Evolutionary conservation across 306 rosid species (phyloP).

Genomic region (Albizia julibrissin): DNA sequence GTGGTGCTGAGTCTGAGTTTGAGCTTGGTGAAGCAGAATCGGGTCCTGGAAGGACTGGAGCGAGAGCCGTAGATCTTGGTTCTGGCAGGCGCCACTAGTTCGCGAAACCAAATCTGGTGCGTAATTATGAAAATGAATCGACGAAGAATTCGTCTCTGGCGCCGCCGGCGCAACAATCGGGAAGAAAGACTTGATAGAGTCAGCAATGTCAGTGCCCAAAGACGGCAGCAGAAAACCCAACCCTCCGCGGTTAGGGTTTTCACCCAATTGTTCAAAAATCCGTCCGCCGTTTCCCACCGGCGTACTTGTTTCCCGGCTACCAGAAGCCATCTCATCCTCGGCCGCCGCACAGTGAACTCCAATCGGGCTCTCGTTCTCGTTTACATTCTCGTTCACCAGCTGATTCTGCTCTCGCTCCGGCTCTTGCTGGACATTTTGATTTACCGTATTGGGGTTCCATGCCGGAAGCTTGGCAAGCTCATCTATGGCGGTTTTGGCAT

Average conservation of each 20-base stretch:
- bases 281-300: constrained; percentile 34
- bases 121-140: constrained; percentile 54
- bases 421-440: not conserved
- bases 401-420: constrained; percentile 21
- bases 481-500: constrained; percentile 85
- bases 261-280: constrained; percentile 40
- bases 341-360: constrained; percentile 33
- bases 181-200: constrained; percentile 81
- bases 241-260: constrained; percentile 33
- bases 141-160: constrained; percentile 43
- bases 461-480: constrained; percentile 83
- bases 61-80: constrained; percentile 87
- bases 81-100: constrained; percentile 47
- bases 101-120: constrained; percentile 66
- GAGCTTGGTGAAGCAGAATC: constrained; percentile 46
- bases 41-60: constrained; percentile 80
- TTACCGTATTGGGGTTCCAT: constrained; percentile 56
- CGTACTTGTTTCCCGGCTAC: not conserved
- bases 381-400: constrained; percentile 7
- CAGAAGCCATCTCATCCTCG: constrained; percentile 28
- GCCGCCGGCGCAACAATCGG: constrained; percentile 47
- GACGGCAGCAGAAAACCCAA: constrained; percentile 68
- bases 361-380: constrained; percentile 18
- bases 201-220: constrained; percentile 74
- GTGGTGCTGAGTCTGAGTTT: constrained; percentile 33